Base-by-base conservation (phyloP, 495 filamentous ascomycete genomes). In the Cairneyella variabilis region DNA sequence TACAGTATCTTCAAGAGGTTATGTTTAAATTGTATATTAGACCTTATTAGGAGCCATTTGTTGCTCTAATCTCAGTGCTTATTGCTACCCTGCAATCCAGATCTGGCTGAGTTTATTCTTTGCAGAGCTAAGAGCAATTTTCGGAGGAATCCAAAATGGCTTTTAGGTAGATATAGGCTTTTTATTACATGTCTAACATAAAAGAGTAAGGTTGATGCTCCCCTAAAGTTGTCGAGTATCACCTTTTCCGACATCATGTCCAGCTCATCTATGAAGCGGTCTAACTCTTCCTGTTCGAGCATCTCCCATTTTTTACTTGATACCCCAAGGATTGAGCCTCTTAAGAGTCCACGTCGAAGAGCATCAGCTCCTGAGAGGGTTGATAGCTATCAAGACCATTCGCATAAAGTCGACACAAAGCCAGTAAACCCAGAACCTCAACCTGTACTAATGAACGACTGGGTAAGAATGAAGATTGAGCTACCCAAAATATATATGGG, bases 401-500 rank as follows among this genome's bases (percentile, higher is more conserved):
- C 14, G 8, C 17, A 41, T 12, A 8, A 41, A 0, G 10, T 17
- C 6, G 8, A 17, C 1, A 11, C 2, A 11, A 18, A 41, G 9
- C 8, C 38, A 0, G 1, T 8, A 41, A 17, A 41, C 38, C 16
- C 38, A 17, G 25, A n/a, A 28, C 30, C 47, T 50, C 47, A 37
- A 3, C 27, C 30, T 37, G 4, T 50, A 26, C 10, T 39, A 10
- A 37, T 23, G 17, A 37, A 20, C 20, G 26, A 32, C 21, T 50
- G 28, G 47, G 38, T 50, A 36, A 34, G 20, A 18, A 6, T 49
- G 30, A 50, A 50, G 21, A 50, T 30, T 16, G 20, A 36, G 5
- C n/a, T 50, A 50, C 27, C 27, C 3, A 50, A 50, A 36, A 50
- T 50, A 50, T 2, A 20, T 26, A 2, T n/a, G 18, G 14, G 30